Percentiles rank a stretch among this genome's conserved stretches.
phyloP scores from a whole-genome alignment of 2,329 filamentous ascomycete genomes.

The Fusarium lyarnte region DNA sequence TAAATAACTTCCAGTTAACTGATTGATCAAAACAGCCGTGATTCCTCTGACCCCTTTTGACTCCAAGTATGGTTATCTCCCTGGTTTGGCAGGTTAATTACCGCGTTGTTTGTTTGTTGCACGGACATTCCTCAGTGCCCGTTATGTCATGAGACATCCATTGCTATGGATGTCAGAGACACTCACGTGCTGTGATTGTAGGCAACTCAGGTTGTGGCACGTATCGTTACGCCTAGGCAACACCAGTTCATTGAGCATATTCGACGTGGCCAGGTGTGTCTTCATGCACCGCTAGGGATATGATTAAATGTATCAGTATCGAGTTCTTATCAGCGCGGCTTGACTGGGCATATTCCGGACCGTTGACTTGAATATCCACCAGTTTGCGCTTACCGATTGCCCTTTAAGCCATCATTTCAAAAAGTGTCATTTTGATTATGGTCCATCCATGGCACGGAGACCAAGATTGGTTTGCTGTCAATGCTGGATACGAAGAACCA shows the following conservation, averaged over 20 bases:
- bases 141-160: constrained; percentile 3
- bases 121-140: constrained; percentile 24
- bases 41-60: background rate
- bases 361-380: background rate
- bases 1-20: background rate
- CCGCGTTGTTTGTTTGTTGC: constrained; percentile 18
- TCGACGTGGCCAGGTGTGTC: background rate
- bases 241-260: background rate
- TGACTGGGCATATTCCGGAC: background rate
- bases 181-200: background rate
- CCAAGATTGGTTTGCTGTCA: background rate
- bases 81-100: constrained; percentile 14
- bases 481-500: background rate
- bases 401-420: too few relatives aligned
- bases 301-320: background rate
- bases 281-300: background rate
- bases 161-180: background rate
- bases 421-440: constrained; percentile 3
- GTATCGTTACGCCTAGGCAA: background rate
- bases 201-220: background rate
- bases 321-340: background rate
- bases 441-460: constrained; percentile 6
- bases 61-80: constrained; percentile 2
- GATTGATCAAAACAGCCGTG: background rate
- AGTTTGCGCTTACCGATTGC: background rate